Evolutionary conservation across 78 protist genomes (phyloP).

Genomic region (Protostelium mycophagum): DNA sequence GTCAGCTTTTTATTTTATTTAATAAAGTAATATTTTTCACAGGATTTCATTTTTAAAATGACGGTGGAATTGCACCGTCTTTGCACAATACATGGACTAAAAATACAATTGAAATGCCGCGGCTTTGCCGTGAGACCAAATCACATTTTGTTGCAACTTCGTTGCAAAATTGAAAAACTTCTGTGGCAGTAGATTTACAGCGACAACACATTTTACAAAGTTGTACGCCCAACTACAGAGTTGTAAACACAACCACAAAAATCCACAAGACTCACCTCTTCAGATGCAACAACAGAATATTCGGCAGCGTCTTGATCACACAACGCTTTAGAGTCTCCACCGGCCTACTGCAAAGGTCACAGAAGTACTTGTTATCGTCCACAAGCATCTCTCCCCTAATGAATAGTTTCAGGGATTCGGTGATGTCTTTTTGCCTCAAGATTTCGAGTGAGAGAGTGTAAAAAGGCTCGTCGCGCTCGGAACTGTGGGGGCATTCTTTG

Average conservation of each 20-base stretch:
- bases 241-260: too few species aligned
- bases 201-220: too few species aligned
- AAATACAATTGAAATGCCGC: too few species aligned
- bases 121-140: too few species aligned
- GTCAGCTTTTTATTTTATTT: slow-evolving; percentile 14
- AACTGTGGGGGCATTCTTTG: slow-evolving; percentile 54
- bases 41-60: background rate
- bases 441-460: slow-evolving; percentile 68
- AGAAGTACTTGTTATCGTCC: slow-evolving; percentile 88
- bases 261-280: slow-evolving; percentile 47
- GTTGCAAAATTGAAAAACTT: too few species aligned
- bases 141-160: too few species aligned
- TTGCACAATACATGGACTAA: too few species aligned
- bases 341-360: slow-evolving; percentile 51
- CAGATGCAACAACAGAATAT: slow-evolving; percentile 52
- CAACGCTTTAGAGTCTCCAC: slow-evolving; percentile 64
- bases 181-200: too few species aligned
- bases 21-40: background rate
- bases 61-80: slow-evolving; percentile 28
- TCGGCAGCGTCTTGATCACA: slow-evolving; percentile 45
- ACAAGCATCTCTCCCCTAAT: slow-evolving; percentile 81
- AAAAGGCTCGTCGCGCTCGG: slow-evolving; percentile 74
- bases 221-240: too few species aligned
- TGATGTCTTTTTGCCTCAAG: slow-evolving; percentile 56
- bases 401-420: slow-evolving; percentile 66